Evolutionary conservation across 2,329 filamentous ascomycete species (phyloP).

Genomic region (Hymenoscyphus fructigenus): DNA sequence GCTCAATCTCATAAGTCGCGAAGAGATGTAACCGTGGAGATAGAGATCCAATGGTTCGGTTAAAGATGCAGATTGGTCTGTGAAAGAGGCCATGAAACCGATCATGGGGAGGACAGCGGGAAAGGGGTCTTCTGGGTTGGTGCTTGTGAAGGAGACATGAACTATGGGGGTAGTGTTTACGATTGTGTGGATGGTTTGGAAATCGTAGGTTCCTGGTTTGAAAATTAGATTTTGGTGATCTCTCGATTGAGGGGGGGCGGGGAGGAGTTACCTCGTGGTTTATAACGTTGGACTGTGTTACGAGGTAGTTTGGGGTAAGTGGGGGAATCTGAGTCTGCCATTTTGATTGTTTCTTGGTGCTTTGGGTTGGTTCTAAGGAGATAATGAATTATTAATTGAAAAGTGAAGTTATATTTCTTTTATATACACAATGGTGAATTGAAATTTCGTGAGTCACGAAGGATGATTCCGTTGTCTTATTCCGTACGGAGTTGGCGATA

Average conservation of each 20-base stretch:
- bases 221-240: background rate
- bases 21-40: conserved; percentile 80
- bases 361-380: background rate
- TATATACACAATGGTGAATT: background rate
- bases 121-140: conserved; percentile 51
- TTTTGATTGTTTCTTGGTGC: background rate
- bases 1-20: conserved; percentile 69
- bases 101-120: conserved; percentile 83
- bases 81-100: conserved; percentile 75
- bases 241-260: background rate
- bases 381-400: background rate
- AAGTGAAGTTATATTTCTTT: background rate
- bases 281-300: conserved; percentile 9
- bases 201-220: conserved; percentile 22
- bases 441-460: background rate
- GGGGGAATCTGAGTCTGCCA: background rate
- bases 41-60: conserved; percentile 74
- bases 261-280: conserved; percentile 4
- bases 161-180: conserved; percentile 73
- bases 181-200: conserved; percentile 70
- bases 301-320: conserved; percentile 6
- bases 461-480: background rate
- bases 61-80: conserved; percentile 56
- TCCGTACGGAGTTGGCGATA: background rate
- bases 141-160: conserved; percentile 72